Percentiles rank a stretch among this genome's conserved stretches.
These are phyloP conservation scores for Combretum micranthum DNA, from an alignment of 345 rosid genomes.

Conservation along the genomic window DNA sequence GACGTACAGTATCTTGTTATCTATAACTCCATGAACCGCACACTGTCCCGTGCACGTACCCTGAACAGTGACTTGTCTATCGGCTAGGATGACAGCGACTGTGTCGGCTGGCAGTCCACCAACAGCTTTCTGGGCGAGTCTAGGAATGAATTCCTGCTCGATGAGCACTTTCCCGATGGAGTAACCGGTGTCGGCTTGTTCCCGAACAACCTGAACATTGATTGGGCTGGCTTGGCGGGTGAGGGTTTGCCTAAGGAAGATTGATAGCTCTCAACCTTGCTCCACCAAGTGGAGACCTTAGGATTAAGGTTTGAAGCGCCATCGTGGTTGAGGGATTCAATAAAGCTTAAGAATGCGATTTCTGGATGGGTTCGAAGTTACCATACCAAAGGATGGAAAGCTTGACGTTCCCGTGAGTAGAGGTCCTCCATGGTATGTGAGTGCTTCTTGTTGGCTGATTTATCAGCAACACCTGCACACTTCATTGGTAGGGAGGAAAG, in stretches of 20 bases:
- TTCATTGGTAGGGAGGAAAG: no score
- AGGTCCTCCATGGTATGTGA: no score
- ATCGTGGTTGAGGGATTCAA: no score
- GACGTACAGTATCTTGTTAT: slow-evolving; percentile 33
- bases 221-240: slow-evolving; percentile 15
- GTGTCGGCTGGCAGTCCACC: slow-evolving; percentile 18
- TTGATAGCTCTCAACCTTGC: no score
- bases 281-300: no score
- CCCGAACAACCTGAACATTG: slow-evolving; percentile 28
- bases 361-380: no score
- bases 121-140: slow-evolving; percentile 19
- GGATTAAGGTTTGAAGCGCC: no score
- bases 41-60: slow-evolving; percentile 54
- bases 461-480: no score
- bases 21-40: slow-evolving; percentile 22
- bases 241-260: not conserved
- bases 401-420: no score
- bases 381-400: no score
- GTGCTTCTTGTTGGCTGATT: no score
- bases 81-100: slow-evolving; percentile 38
- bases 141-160: slow-evolving; percentile 16
- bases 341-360: no score
- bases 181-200: slow-evolving; percentile 21
- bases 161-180: slow-evolving; percentile 34
- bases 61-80: slow-evolving; percentile 29